Percentiles rank a stretch among this genome's conserved stretches.
These are phyloP conservation scores for Crithidia fasciculata DNA, from an alignment of 208 protist genomes.

Conservation along the genomic window DNA sequence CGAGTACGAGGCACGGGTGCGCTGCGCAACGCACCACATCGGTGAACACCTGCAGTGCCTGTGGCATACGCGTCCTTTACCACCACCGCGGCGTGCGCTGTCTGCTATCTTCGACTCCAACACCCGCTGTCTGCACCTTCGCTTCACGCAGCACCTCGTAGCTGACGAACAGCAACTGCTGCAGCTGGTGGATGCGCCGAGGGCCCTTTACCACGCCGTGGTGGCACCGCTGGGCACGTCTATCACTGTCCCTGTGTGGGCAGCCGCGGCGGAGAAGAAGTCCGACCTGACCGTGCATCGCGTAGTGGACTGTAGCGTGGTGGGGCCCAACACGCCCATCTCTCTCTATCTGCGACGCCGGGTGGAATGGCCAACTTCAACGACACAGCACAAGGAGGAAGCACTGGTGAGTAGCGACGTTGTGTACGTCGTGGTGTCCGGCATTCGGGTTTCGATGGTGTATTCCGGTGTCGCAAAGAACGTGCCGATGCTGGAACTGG, in stretches of 20 bases:
- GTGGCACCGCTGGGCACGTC: slow-evolving; percentile 8
- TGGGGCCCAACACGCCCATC: not conserved
- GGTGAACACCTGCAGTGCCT: not conserved
- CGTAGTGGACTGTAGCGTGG: slow-evolving; percentile 14
- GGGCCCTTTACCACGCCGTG: not conserved
- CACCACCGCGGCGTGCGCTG: not conserved
- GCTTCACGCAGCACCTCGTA: not conserved
- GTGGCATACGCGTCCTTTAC: slow-evolving; percentile 12
- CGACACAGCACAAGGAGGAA: not conserved
- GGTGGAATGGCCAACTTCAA: not conserved
- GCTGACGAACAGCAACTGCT: not conserved
- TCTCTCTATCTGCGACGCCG: slow-evolving; percentile 1
- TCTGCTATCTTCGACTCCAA: slow-evolving; percentile 18
- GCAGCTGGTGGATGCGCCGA: not conserved
- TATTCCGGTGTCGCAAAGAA: too few relatives aligned
- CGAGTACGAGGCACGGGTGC: slow-evolving; percentile 1
- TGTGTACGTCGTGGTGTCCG: slow-evolving; percentile 13
- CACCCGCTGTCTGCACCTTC: slow-evolving; percentile 16
- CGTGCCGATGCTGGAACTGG: slow-evolving; percentile 8
- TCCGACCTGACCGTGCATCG: not conserved
- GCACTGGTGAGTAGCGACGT: not conserved
- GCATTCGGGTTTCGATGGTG: not conserved
- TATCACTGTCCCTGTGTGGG: not conserved
- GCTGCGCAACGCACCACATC: slow-evolving; percentile 13
- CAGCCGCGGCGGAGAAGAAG: not conserved